Evolutionary conservation across 2,329 filamentous ascomycete species (phyloP), one percentile per base, ranked within the genome.

Genomic region (Aspergillus quadrilineatus): DNA sequence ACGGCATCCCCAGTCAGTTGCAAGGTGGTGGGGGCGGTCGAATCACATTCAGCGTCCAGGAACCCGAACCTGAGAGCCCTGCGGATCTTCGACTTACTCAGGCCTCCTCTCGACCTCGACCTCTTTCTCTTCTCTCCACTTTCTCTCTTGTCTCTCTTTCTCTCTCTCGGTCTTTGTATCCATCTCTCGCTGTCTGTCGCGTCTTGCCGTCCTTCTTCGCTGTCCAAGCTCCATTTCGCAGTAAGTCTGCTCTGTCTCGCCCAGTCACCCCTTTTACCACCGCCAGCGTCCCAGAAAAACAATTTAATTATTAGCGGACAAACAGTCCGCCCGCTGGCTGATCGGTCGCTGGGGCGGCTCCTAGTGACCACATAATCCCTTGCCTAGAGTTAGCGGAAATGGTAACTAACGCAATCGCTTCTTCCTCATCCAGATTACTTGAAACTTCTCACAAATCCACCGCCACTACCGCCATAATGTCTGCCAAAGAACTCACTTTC

Each of bases 401-500:
- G 39, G 48, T 50, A 43, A 44, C 60, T 49, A 56, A 43, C 39
- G 57, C 45, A 56, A 56, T 50, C 29, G 49, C 28, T 22, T 48
- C 36, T 41, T 41, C 30, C 50, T 15, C 8, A 50, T 39, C 12
- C 41, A 49, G 37, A 4, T 34, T 17, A 17, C 51, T 32, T 15
- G 36, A 36, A 14, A 42, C n/a, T n/a, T n/a, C 6, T 12, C n/a
- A 4, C 22, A 42, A 9, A 37, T 37, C 39, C 39, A 42, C 39
- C 17, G 22, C 8, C 7, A 17, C 39, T 29, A 36, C 50, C 57
- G 22, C 36, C 56, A 59, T 43, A 65, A 84, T 83, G 80, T 79
- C 80, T 64, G 75, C 77, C 70, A 77, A 82, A 71, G 75, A 82
- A 70, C 84, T 87, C 79, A 94, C 89, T 69, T 90, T 86, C 79